Conservation (phyloP, 495 filamentous ascomycete species). For the Oleoguttula mirabilis region DNA sequence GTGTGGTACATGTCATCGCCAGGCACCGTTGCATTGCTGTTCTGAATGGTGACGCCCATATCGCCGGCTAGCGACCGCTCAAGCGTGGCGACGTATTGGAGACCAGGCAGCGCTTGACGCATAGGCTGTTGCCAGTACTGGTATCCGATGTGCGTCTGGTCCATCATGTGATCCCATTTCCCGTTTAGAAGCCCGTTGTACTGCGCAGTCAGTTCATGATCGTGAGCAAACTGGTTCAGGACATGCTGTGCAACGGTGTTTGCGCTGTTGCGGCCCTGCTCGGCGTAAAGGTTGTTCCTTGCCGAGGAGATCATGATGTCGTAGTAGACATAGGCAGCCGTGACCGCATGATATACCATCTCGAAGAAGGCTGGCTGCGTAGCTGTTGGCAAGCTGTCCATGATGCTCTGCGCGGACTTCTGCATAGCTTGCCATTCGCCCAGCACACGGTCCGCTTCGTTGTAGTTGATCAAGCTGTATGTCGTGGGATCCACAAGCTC, state of each 20-base stretch:
- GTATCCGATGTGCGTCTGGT: constrained; percentile 42
- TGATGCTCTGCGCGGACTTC: constrained; percentile 42
- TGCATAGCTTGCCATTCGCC: constrained; percentile 50
- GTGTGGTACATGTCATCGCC: constrained; percentile 55
- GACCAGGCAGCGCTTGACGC: constrained; percentile 51
- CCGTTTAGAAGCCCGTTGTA: constrained; percentile 54
- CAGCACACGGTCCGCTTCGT: constrained; percentile 54
- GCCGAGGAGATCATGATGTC: constrained; percentile 50
- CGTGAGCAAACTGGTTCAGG: constrained; percentile 47
- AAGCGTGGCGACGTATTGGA: constrained; percentile 44
- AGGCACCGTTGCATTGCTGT: constrained; percentile 49
- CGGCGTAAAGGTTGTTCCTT: constrained; percentile 50
- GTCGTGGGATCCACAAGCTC: constrained; percentile 52
- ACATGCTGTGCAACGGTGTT: constrained; percentile 50
- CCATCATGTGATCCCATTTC: constrained; percentile 64
- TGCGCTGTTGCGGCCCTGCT: constrained; percentile 53
- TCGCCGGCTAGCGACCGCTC: constrained; percentile 49
- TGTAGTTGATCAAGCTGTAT: constrained; percentile 58
- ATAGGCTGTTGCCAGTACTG: constrained; percentile 56
- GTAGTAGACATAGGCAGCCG: constrained; percentile 49
- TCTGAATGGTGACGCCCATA: constrained; percentile 55
- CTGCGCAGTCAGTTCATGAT: constrained; percentile 45
- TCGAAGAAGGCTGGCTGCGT: constrained; percentile 53
- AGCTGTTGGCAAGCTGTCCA: constrained; percentile 37
- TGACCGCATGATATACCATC: constrained; percentile 55